Evolutionary conservation across 257 asterid genomes (phyloP).

Genomic region (Solanum rostratum): DNA sequence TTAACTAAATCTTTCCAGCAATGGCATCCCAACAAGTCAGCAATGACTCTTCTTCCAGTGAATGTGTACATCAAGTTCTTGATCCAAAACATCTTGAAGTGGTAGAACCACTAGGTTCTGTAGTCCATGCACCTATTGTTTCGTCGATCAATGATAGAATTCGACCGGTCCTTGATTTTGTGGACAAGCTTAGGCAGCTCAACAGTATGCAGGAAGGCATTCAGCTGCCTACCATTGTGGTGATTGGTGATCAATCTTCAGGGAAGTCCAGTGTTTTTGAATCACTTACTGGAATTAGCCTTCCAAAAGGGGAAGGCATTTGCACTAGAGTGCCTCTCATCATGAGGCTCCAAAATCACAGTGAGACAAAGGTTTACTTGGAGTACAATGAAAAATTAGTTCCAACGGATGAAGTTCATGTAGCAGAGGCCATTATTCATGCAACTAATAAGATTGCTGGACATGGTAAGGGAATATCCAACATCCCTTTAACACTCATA

Average conservation of each 20-base stretch:
- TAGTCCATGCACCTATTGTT: conserved; percentile 9
- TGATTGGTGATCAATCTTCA: conserved; percentile 33
- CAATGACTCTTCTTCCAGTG: not conserved
- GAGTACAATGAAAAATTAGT: not conserved
- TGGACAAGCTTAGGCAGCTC: conserved; percentile 2
- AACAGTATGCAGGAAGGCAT: not conserved
- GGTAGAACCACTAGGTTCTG: not conserved
- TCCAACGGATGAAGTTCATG: not conserved
- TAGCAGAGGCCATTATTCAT: not conserved
- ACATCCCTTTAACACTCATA: conserved; percentile 10
- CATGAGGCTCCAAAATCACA: not conserved
- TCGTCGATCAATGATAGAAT: conserved; percentile 18
- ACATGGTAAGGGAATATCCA: conserved; percentile 18
- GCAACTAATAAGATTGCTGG: conserved; percentile 29
- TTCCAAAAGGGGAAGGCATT: not conserved
- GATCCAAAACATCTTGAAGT: not conserved
- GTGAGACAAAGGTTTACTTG: not conserved
- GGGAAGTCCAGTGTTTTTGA: conserved; percentile 44
- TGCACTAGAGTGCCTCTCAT: not conserved
- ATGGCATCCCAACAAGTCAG: not conserved
- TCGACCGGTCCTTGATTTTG: conserved; percentile 22
- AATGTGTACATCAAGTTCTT: not conserved
- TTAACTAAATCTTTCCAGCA: not conserved
- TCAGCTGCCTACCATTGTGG: conserved; percentile 20
- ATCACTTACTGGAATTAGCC: conserved; percentile 9